Evolutionary conservation across 371 early-diverging fungal genomes (phyloP), one percentile per base, ranked within the genome.

Genomic region (Lichtheimia ramosa): DNA sequence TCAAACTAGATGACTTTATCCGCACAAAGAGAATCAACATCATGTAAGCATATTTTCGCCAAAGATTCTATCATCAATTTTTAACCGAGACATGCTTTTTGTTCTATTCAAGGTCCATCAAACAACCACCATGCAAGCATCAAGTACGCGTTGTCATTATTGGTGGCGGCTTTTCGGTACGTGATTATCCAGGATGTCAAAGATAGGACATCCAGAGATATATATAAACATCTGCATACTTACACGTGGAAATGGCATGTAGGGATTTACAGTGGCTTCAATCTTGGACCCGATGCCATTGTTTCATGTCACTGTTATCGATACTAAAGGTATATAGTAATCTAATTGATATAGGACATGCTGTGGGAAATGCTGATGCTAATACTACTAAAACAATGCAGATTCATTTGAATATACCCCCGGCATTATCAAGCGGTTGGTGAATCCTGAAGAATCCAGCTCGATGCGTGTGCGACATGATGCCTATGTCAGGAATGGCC

Each of bases 121-220:
- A 58, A n/a, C 40, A 49, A n/a, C 50, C 50, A 13, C 42, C 51
- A 18, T 28, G 20, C n/a, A 48, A 43, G n/a, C 18, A 50, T 12
- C 56, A 64, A 53, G 50, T 54, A 56, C 66, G 70, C 5, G 69
- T 79, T 5, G 70, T 71, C 43, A 74, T 79, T 48, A 61, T 79
- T 25, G 79, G 79, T 7, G 79, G 76, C 21, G 79, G 79, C 10
- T 79, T 79, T 48, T 64, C 73, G n/a, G 79, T 79, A 75, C 55
- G 66, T 43, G 16, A 34, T 34, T 34, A 34, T 2, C 5, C 34
- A 34, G 10, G 10, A 34, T 34, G 10, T 34, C 34, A 34, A 34
- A 34, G 34, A 34, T 34, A 34, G 34, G 34, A 34, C 34, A 34
- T 34, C 10, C 2, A 10, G 28, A 28, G 6, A 34, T 34, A 34